Evolutionary conservation across 176 grass and related monocot species (phyloP).

Genomic region (Alopecurus myosuroides): DNA sequence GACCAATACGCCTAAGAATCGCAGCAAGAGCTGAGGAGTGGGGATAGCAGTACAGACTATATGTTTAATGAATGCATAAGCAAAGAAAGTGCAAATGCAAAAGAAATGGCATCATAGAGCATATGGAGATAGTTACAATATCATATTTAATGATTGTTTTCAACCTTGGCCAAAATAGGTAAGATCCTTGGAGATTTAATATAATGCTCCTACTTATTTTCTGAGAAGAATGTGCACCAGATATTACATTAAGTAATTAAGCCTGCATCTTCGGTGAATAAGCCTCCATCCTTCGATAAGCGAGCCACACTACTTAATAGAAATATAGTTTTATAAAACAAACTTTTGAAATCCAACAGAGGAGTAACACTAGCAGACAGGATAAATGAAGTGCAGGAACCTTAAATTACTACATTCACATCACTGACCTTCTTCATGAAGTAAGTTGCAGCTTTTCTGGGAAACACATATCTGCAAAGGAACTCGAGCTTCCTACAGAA

Average conservation of each 20-base stretch:
- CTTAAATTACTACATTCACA: conserved; percentile 9
- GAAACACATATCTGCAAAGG: conserved; percentile 88
- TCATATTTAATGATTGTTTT: not conserved
- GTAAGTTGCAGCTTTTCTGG: conserved; percentile 61
- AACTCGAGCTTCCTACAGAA: conserved; percentile 65
- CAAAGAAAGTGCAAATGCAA: not conserved
- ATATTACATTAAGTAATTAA: not conserved
- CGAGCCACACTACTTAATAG: not conserved
- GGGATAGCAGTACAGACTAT: not conserved
- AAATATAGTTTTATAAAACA: not conserved
- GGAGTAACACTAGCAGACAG: not conserved
- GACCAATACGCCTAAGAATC: not conserved
- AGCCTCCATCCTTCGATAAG: not conserved
- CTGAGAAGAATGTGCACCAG: not conserved
- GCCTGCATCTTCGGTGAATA: not conserved
- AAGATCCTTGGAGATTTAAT: not conserved
- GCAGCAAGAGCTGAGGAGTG: not conserved
- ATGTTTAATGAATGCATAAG: not conserved
- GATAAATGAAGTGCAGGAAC: not conserved
- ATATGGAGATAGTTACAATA: not conserved
- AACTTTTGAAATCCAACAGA: not conserved
- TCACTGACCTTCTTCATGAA: conserved; percentile 72
- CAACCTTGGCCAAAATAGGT: not conserved
- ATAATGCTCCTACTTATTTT: not conserved
- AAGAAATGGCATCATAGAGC: not conserved